These are phyloP conservation scores for Neopestalotiopsis sp. DNA, from an alignment of 2,329 filamentous ascomycete genomes.

Conservation along the genomic window DNA sequence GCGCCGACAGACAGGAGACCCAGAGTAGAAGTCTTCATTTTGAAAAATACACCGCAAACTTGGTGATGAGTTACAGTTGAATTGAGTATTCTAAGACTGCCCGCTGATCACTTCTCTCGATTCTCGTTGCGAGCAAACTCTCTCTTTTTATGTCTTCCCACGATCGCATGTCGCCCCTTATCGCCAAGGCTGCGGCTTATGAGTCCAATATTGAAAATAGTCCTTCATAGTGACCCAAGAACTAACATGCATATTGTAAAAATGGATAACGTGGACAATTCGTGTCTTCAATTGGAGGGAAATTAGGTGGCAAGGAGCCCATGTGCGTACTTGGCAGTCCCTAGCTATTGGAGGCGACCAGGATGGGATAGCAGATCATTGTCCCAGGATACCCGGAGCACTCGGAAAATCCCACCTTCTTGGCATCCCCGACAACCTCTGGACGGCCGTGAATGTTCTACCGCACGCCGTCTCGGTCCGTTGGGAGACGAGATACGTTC, in stretches of 20 bases:
- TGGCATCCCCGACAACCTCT: background rate
- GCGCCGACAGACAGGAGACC: background rate
- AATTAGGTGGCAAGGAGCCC: constrained; percentile 2
- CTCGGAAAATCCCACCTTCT: constrained; percentile 1
- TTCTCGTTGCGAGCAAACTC: background rate
- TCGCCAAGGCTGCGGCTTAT: constrained; percentile 16
- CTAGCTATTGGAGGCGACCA: constrained; percentile 2
- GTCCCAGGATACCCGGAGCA: background rate
- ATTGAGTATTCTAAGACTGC: background rate
- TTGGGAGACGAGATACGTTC: background rate
- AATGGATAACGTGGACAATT: background rate
- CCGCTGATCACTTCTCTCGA: background rate
- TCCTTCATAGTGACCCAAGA: constrained; percentile 6
- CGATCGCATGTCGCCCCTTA: background rate
- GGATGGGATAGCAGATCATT: constrained; percentile 1
- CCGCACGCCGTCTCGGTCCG: background rate
- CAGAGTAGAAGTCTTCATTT: constrained; percentile 8
- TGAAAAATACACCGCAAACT: background rate
- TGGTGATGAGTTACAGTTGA: background rate
- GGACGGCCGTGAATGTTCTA: background rate
- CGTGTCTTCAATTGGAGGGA: background rate
- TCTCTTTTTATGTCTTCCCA: constrained; percentile 6
- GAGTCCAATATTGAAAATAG: background rate
- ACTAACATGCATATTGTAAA: constrained; percentile 3
- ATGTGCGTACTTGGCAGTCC: constrained; percentile 1